Percentiles rank a stretch among this genome's conserved stretches.
Conservation (phyloP, 1,284 basidiomycete genomes). For the Gomphus sp. region DNA sequence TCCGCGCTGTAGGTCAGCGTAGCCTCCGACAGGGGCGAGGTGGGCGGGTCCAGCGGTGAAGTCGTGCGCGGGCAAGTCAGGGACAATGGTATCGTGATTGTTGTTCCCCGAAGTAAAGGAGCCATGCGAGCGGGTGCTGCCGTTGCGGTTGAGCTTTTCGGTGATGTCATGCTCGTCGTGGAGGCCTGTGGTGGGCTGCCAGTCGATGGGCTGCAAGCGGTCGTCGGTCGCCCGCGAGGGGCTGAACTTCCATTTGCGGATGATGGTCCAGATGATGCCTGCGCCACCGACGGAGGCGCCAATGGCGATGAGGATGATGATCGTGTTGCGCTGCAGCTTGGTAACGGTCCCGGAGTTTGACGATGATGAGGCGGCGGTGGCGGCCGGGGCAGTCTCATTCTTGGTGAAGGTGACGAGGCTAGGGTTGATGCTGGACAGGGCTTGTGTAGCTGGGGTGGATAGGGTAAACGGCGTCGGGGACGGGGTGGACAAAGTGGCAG, state of each 20-base stretch:
- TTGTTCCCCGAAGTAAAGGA: conserved; percentile 62
- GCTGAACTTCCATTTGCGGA: conserved; percentile 87
- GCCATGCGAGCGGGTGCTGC: conserved; percentile 42
- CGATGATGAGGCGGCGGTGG: conserved; percentile 17
- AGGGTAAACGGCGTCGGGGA: conserved; percentile 12
- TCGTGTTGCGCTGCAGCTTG: conserved; percentile 38
- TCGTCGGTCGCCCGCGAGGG: conserved; percentile 73
- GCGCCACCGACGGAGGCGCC: conserved; percentile 60
- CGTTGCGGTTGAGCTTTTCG: conserved; percentile 36
- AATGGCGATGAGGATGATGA: conserved; percentile 66
- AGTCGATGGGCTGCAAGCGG: conserved; percentile 49
- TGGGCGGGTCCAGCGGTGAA: conserved; percentile 60
- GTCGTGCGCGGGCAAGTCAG: conserved; percentile 63
- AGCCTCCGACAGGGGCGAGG: conserved; percentile 61
- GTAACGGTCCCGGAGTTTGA: conserved; percentile 11
- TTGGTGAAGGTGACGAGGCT: conserved; percentile 16
- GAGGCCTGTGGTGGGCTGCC: conserved; percentile 54
- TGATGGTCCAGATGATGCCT: conserved; percentile 73
- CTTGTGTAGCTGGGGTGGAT: conserved; percentile 5
- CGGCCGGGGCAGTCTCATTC: conserved; percentile 18
- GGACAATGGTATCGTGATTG: conserved; percentile 23
- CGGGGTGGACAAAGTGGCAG: conserved; percentile 11
- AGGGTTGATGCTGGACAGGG: background rate
- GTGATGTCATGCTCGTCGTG: conserved; percentile 27
- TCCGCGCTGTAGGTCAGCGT: conserved; percentile 69